These are phyloP conservation scores for Glebionis coronaria DNA, from an alignment of 129 eudicot genomes.

Conservation along the genomic window DNA sequence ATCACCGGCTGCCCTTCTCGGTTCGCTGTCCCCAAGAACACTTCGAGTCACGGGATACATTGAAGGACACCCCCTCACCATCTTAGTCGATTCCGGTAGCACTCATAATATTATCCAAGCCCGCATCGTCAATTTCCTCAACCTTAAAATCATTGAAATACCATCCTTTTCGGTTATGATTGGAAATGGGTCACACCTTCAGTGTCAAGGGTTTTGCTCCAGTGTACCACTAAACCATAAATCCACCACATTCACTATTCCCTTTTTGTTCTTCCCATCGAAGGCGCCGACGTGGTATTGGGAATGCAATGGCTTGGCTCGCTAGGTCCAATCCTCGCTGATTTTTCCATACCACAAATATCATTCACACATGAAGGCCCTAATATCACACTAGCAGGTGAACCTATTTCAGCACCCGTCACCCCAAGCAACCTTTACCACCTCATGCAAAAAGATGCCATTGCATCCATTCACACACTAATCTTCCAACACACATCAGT, in stretches of 20 bases:
- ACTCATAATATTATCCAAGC: not conserved
- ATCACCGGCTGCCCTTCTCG: not conserved
- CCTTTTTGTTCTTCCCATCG: not conserved
- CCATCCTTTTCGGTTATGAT: not conserved
- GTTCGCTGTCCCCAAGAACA: not conserved
- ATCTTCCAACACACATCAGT: not conserved
- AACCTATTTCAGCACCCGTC: too few relatives aligned
- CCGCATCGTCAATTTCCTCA: not conserved
- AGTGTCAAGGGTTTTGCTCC: not conserved
- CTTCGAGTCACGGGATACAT: not conserved
- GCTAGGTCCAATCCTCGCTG: not conserved
- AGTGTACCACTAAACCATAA: not conserved
- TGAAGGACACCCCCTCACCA: not conserved
- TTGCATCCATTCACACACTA: too few relatives aligned
- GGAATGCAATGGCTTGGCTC: not conserved
- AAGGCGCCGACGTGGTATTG: not conserved
- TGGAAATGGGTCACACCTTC: not conserved
- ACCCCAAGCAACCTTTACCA: too few relatives aligned
- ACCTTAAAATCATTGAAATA: not conserved
- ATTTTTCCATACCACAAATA: not conserved
- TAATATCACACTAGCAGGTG: too few relatives aligned
- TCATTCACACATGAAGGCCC: too few relatives aligned
- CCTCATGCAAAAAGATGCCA: too few relatives aligned
- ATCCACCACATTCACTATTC: not conserved
- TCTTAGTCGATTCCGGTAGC: not conserved